phyloP scores from a whole-genome alignment of 2,329 filamentous ascomycete genomes.

The Diaporthe sp. region DNA sequence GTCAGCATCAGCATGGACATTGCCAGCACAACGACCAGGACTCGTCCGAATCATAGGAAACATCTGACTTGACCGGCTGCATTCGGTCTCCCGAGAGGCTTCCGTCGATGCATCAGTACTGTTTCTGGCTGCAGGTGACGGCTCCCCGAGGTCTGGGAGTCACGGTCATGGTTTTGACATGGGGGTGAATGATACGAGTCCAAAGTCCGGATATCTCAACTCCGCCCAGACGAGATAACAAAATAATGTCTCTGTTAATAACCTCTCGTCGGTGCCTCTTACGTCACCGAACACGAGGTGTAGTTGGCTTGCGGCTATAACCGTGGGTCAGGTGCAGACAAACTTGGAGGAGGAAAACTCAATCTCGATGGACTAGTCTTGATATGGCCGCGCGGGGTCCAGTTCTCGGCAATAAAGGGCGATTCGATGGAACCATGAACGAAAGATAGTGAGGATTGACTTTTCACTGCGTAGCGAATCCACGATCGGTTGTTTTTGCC shows the following conservation, averaged over 20 bases:
- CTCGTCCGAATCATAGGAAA: neutral
- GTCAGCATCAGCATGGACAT: neutral
- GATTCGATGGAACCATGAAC: conserved; percentile 8
- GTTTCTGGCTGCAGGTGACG: neutral
- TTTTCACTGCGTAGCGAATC: conserved; percentile 11
- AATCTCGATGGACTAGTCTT: conserved; percentile 10
- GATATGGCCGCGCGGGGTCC: neutral
- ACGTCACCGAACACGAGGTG: conserved; percentile 18
- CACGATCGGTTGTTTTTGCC: conserved; percentile 17
- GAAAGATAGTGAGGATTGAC: neutral
- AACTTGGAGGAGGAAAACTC: neutral
- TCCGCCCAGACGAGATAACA: neutral
- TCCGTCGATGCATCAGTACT: neutral
- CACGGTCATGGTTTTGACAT: neutral
- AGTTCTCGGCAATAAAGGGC: neutral
- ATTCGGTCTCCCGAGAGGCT: neutral
- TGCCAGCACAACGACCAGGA: neutral
- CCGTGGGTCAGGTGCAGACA: conserved; percentile 3
- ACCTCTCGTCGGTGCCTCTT: neutral
- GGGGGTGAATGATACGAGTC: neutral
- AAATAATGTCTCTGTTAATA: neutral
- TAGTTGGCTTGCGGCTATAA: conserved; percentile 9
- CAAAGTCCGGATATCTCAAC: neutral
- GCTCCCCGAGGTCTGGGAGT: neutral
- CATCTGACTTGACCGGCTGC: neutral